Percentiles rank a stretch among this genome's conserved stretches.
Evolutionary conservation across 2,329 filamentous ascomycete species (phyloP).

Genomic region (Teratosphaeria pseudoeucalypti): DNA sequence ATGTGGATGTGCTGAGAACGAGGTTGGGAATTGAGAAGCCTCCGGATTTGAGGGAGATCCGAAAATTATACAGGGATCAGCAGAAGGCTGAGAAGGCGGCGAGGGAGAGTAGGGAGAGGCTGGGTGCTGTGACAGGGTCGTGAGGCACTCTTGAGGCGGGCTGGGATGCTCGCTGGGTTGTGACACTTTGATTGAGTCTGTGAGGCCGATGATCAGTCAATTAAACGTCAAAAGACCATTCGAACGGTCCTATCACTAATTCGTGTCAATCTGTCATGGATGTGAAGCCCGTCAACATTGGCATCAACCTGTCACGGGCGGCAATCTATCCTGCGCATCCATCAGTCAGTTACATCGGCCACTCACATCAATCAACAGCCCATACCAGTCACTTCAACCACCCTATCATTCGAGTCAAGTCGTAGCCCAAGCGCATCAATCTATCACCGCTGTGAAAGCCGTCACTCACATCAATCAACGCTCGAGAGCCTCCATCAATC

Average conservation of each 20-base stretch:
- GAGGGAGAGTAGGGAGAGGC: conserved; percentile 3
- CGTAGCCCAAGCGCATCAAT: background rate
- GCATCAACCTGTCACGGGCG: background rate
- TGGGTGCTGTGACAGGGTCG: conserved; percentile 3
- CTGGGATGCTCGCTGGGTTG: background rate
- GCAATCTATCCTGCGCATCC: background rate
- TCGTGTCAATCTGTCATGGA: too few species aligned
- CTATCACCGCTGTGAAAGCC: background rate
- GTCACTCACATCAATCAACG: background rate
- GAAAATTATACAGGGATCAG: conserved; percentile 59
- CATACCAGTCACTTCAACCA: too few species aligned
- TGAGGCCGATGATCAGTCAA: too few species aligned
- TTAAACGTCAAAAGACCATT: background rate
- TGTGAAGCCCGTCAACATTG: background rate
- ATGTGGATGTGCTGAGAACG: conserved; percentile 63
- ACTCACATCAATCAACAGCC: too few species aligned
- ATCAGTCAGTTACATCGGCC: too few species aligned
- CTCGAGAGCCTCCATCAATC: background rate
- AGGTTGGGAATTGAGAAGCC: conserved; percentile 79
- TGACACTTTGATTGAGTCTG: too few species aligned
- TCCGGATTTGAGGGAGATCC: conserved; percentile 70
- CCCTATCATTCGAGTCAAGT: too few species aligned
- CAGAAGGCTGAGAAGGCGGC: conserved; percentile 54
- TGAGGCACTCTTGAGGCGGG: background rate
- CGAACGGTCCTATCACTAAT: background rate